Base-by-base conservation (phyloP, 768 basidiomycete genomes). In the Boletus subcaerulescens region DNA sequence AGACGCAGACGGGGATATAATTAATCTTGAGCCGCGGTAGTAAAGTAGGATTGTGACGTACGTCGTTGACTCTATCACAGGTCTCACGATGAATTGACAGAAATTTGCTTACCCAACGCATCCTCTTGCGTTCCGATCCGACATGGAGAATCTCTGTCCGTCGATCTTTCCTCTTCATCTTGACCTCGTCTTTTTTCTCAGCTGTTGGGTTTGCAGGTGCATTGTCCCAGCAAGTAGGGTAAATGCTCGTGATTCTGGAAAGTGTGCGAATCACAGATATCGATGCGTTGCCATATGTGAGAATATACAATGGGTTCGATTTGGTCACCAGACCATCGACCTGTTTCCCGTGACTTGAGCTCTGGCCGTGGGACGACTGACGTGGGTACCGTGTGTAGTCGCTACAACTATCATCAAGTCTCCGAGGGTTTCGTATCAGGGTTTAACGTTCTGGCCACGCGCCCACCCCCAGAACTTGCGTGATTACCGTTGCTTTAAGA, bases 1-100 rank as follows among this genome's bases (percentile, higher is more conserved):
- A 39, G 70, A 67, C 35, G 36, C 39, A 0, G 53, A 65, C 3
- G 71, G 70, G 17, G 58, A 61, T 9, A 62, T 59, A 20, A 51
- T 71, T 11, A 53, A 29, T 9, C 26, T 9, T 29, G 26, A 56
- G 24, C 59, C 56, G 8, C 55, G 26, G 18, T 61, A 57, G 54
- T 59, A 60, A 2, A 59, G 50, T 29, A 59, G 63, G 2, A 26
- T 67, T 35, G 56, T 62, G 9, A 55, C 58, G 61, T 58, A 22
- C 2, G 58, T 58, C 11, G n/a, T 17, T 18, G 24, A 18, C 13
- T n/a, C 3, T 36, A n/a, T 12, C 24, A 5, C 17, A 14, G 15
- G 4, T 33, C 10, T 18, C 26, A 5, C 35, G 2, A 3, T 31
- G n/a, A 29, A 20, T 13, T 55, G 53, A 45, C 49, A 40, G 38